Base-by-base conservation (phyloP, 371 early-diverging fungal species). In the Zychaea mexicana region DNA sequence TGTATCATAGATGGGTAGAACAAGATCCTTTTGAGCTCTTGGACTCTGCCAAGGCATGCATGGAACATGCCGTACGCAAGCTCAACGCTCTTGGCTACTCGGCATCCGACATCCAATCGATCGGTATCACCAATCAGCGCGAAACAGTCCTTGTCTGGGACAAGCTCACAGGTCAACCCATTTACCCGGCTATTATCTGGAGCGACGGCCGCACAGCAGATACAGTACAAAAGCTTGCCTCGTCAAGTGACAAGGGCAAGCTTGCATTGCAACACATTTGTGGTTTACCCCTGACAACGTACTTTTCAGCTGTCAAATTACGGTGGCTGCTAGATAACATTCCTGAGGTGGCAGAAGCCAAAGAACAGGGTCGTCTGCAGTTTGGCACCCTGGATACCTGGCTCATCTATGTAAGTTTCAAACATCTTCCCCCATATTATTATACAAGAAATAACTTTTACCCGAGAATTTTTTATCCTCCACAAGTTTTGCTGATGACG, bases 61-160 rank as follows among this genome's bases (percentile, higher is more conserved):
- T 95, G 33, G 83, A 84, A 3, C 84, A 85, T 32, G 84, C 87
- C 0, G 75, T 85, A 38, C 79, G 82, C 38, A 88, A 90, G 59
- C 81, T 95, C 63, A 74, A 72, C 49, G 71, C 72, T 7, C 65
- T 82, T 56, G 94, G 92, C 32, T 69, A 86, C 52, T 61, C 79
- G 9, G 64, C 84, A 30, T 60, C 60, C 30, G 85, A 88, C 66
- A 83, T 96, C 66, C 88, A 88, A 72, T 77, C 85, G 75, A 72
- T 96, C 36, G 97, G 97, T 19, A 89, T 97, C 61, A 96, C 96
- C 38, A 97, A 96, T 76, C 97, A 97, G 76, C 87, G 97, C 67
- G 97, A 97, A 73, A 96, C 97, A 6, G 87, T 91, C 6, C 83
- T 94, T 27, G 92, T 84, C 13, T 97, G 96, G 95, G 95, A 96